Conservation (phyloP, 371 early-diverging fungal species). For the Rhizopus sp. region DNA sequence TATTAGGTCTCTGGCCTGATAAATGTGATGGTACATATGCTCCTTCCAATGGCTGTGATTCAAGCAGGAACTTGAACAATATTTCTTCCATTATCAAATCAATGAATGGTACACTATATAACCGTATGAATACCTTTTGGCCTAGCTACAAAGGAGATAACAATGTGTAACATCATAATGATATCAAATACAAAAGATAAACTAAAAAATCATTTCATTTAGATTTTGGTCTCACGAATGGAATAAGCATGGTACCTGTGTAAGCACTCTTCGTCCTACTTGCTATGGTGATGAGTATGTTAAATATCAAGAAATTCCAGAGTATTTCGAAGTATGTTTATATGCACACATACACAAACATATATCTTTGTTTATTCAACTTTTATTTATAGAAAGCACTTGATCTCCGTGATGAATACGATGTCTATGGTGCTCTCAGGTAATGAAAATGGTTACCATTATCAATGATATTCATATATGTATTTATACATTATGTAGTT, state of each 20-base stretch:
- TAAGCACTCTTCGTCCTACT: conserved; percentile 46
- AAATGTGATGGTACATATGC: conserved; percentile 63
- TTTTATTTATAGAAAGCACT: conserved; percentile 32
- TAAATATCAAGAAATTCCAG: conserved; percentile 47
- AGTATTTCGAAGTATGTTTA: conserved; percentile 7
- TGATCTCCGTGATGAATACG: conserved; percentile 41
- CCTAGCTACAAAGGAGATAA: conserved; percentile 66
- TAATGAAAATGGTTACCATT: conserved; percentile 7
- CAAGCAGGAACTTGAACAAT: conserved; percentile 51
- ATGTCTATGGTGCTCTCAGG: conserved; percentile 51
- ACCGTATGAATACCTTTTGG: conserved; percentile 73
- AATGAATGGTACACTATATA: conserved; percentile 41
- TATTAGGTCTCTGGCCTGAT: conserved; percentile 78
- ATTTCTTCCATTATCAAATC: conserved; percentile 46
- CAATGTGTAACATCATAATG: conserved; percentile 12
- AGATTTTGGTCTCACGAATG: conserved; percentile 60
- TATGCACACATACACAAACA: too few relatives aligned
- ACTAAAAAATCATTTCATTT: background rate
- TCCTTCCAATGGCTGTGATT: conserved; percentile 69
- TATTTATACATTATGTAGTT: conserved; percentile 19
- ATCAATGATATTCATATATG: background rate
- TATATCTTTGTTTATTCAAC: background rate
- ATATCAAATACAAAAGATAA: background rate
- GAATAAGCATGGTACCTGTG: conserved; percentile 60
- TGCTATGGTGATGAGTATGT: conserved; percentile 34